These are phyloP conservation scores for Amanita rimosa DNA, from an alignment of 768 basidiomycete genomes.

Conservation along the genomic window DNA sequence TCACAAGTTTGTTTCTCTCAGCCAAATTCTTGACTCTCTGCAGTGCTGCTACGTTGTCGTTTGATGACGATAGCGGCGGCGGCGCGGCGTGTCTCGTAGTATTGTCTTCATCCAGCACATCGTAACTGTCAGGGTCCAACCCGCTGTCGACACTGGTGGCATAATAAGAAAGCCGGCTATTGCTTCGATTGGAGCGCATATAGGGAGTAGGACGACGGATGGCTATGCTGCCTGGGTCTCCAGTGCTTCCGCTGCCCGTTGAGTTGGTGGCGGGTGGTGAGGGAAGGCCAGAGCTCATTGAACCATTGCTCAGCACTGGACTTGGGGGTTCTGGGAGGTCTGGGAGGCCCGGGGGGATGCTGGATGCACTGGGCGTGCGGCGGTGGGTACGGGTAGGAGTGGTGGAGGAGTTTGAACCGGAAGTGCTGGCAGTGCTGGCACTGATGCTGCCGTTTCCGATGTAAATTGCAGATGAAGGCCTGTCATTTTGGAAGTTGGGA, in stretches of 20 bases:
- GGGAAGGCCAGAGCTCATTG: conserved; percentile 55
- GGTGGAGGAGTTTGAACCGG: conserved; percentile 11
- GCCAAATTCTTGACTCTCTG: conserved; percentile 62
- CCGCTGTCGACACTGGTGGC: conserved; percentile 16
- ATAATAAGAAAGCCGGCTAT: conserved; percentile 14
- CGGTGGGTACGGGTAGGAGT: conserved; percentile 10
- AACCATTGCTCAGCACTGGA: conserved; percentile 33
- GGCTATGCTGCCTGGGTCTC: conserved; percentile 39
- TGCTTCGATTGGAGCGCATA: conserved; percentile 10
- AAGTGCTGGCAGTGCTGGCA: conserved; percentile 11
- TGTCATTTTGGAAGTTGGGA: conserved; percentile 19
- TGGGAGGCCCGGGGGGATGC: conserved; percentile 34
- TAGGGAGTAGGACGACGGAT: conserved; percentile 11
- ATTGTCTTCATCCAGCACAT: conserved; percentile 47
- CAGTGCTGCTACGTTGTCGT: conserved; percentile 46
- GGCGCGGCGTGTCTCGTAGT: conserved; percentile 32
- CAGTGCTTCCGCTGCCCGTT: conserved; percentile 70
- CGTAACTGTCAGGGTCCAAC: conserved; percentile 31
- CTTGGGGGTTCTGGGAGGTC: conserved; percentile 68
- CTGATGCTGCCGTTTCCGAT: conserved; percentile 18
- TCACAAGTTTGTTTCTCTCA: conserved; percentile 63
- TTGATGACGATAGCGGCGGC: conserved; percentile 16
- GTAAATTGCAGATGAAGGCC: conserved; percentile 32
- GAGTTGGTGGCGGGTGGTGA: conserved; percentile 83
- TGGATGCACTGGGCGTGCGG: conserved; percentile 6